Evolutionary conservation across 2,329 filamentous ascomycete genomes (phyloP), one percentile per base, ranked within the genome.

Genomic region (Elsinoe batatas): DNA sequence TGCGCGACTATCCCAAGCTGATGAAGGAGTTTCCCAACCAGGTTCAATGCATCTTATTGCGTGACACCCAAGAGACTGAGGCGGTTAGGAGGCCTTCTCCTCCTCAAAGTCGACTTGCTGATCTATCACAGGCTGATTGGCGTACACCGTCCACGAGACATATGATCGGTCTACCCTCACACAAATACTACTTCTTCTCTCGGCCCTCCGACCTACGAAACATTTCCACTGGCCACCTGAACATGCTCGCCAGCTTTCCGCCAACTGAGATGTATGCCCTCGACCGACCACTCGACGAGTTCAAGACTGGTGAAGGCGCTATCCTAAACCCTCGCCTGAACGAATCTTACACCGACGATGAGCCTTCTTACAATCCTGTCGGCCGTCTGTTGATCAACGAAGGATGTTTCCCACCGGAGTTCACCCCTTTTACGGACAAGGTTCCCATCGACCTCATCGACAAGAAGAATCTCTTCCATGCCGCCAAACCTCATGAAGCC

Each of bases 11-110:
- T 53, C 58, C 59, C 2, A 22, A 47, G 2, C 43, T 63, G n/a
- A 58, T 60, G 13, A 12, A 49, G 6, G 22, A 56, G 6, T 60
- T 57, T 40, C 44, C 54, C 13, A 36, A 59, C 12, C 61, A 61
- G 44, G 56, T 65, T 26, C 60, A 63, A 57, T 66, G 64, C 42
- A 53, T 66, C 12, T 40, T 64, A 15, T 53, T 66, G 6, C 56
- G 62, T 20, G 58, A 65, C 47, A 46, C 58, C 11, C 13, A 26
- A n/a, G 59, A 57, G 32, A 64, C 63, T 1, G 62, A 65, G 20
- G 33, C 57, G 35, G 18, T 54, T 26, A 22, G 46, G 53, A 38
- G 7, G 3, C 3, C 5, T 17, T 51, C 8, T 7, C n/a, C 37
- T 8, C 1, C 10, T 13, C 11, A 12, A 8, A 12, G 22, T 54